Evolutionary conservation across 305 asterid species (phyloP).

Genomic region (Solanum hybrid): DNA sequence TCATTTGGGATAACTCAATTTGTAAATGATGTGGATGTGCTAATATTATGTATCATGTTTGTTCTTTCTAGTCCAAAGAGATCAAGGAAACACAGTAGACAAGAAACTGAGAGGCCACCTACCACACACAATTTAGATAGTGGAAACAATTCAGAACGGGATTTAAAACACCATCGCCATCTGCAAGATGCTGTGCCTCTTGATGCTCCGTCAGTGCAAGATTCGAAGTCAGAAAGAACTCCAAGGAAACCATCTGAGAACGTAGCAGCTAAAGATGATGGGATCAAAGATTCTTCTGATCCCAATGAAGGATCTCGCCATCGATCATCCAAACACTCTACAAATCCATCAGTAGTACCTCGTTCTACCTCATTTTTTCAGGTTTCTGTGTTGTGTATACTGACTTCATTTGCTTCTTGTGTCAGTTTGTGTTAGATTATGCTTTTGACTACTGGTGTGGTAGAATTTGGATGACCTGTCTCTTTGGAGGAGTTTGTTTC

Average conservation of each 20-base stretch:
- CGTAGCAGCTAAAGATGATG: conserved; percentile 20
- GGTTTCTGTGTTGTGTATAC: conserved; percentile 21
- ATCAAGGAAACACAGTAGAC: conserved; percentile 67
- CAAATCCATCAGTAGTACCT: conserved; percentile 38
- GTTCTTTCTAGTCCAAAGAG: conserved; percentile 62
- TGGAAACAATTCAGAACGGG: conserved; percentile 29
- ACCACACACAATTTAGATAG: conserved; percentile 17
- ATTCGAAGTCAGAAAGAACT: conserved; percentile 30
- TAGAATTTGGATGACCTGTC: not conserved
- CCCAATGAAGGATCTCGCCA: conserved; percentile 11
- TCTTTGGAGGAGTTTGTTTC: not conserved
- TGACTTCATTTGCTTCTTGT: not conserved
- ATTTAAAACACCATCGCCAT: conserved; percentile 34
- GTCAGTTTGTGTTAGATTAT: not conserved
- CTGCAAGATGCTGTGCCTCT: conserved; percentile 44
- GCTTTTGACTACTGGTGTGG: not conserved
- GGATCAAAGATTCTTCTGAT: conserved; percentile 23
- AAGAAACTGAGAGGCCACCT: conserved; percentile 40
- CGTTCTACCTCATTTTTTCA: conserved; percentile 45
- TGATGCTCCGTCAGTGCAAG: conserved; percentile 29
- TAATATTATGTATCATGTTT: not conserved
- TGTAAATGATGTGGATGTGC: not conserved
- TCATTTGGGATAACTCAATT: not conserved
- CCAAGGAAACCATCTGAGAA: conserved; percentile 30
- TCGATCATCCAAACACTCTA: conserved; percentile 20